These are phyloP conservation scores for Emmonsiellopsis sp. DNA, from an alignment of 2,329 filamentous ascomycete genomes.

Conservation along the genomic window DNA sequence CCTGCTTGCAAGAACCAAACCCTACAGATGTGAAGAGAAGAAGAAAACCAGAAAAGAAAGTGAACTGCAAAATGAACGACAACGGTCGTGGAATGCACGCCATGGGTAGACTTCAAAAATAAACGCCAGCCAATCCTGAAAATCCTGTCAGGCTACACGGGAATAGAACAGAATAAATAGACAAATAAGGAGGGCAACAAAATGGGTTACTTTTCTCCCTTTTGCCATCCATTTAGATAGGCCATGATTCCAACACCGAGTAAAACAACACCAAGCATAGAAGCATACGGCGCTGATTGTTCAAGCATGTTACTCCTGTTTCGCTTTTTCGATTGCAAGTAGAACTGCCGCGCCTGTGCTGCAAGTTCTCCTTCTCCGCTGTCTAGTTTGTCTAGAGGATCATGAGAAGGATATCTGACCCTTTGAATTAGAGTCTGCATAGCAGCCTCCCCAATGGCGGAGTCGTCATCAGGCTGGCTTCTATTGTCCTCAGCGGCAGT, in stretches of 20 bases:
- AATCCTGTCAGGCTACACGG: background rate
- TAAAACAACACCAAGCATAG: conserved; percentile 72
- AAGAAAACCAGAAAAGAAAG: conserved; percentile 2
- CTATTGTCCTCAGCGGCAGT: conserved; percentile 17
- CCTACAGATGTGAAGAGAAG: conserved; percentile 1
- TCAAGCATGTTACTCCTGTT: conserved; percentile 32
- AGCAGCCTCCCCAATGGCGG: conserved; percentile 21
- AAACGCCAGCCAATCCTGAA: conserved; percentile 1
- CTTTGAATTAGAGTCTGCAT: too few relatives aligned
- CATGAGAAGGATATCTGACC: conserved; percentile 15
- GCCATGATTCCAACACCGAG: conserved; percentile 78
- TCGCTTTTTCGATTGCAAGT: conserved; percentile 13
- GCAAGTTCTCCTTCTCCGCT: too few relatives aligned
- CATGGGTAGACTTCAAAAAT: conserved; percentile 9
- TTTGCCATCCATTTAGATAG: conserved; percentile 76
- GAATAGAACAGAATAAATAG: background rate
- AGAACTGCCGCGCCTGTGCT: too few relatives aligned
- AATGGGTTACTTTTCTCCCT: conserved; percentile 37
- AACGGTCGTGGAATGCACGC: conserved; percentile 6
- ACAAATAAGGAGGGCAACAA: background rate
- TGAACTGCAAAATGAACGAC: conserved; percentile 8
- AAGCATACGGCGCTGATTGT: conserved; percentile 64
- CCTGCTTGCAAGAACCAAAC: conserved; percentile 8
- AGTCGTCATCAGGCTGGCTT: conserved; percentile 24
- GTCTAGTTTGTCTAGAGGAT: too few relatives aligned